Evolutionary conservation across 805 yeast species (phyloP).

Genomic region (Wickerhamomyces strasburgensis): DNA sequence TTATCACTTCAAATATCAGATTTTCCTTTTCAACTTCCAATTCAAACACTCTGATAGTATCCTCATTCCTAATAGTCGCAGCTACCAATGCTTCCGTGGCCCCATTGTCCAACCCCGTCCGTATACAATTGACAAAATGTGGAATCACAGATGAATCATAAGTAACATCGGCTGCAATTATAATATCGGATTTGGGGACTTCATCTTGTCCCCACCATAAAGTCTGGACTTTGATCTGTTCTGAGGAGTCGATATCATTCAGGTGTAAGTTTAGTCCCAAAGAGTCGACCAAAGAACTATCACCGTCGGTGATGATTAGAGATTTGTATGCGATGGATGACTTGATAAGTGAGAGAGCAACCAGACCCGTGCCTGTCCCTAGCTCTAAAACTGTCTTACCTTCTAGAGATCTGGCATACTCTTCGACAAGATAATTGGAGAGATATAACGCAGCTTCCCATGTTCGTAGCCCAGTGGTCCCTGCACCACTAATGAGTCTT

Average conservation of each 20-base stretch:
- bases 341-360: slow-evolving; percentile 39
- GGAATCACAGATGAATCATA: slow-evolving; percentile 65
- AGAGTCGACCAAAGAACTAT: slow-evolving; percentile 45
- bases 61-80: slow-evolving; percentile 68
- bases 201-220: slow-evolving; percentile 57
- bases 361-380: slow-evolving; percentile 89
- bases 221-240: slow-evolving; percentile 29
- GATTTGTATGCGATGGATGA: too few relatives aligned
- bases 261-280: slow-evolving; percentile 38
- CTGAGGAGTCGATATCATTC: slow-evolving; percentile 32
- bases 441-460: slow-evolving; percentile 89
- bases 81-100: slow-evolving; percentile 45
- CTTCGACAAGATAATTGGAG: slow-evolving; percentile 40
- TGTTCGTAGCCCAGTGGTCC: slow-evolving; percentile 85
- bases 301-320: slow-evolving; percentile 68
- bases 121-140: slow-evolving; percentile 44
- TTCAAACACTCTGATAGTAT: slow-evolving; percentile 43
- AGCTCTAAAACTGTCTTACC: slow-evolving; percentile 52
- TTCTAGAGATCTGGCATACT: slow-evolving; percentile 11
- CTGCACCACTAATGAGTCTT: slow-evolving; percentile 59
- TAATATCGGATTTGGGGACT: slow-evolving; percentile 34
- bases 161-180: slow-evolving; percentile 86
- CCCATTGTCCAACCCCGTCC: slow-evolving; percentile 17
- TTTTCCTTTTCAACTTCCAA: slow-evolving; percentile 23
- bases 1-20: slow-evolving; percentile 18